Evolutionary conservation across 352 stramenopile genomes (phyloP).

Genomic region (Globisporangium middletonii): DNA sequence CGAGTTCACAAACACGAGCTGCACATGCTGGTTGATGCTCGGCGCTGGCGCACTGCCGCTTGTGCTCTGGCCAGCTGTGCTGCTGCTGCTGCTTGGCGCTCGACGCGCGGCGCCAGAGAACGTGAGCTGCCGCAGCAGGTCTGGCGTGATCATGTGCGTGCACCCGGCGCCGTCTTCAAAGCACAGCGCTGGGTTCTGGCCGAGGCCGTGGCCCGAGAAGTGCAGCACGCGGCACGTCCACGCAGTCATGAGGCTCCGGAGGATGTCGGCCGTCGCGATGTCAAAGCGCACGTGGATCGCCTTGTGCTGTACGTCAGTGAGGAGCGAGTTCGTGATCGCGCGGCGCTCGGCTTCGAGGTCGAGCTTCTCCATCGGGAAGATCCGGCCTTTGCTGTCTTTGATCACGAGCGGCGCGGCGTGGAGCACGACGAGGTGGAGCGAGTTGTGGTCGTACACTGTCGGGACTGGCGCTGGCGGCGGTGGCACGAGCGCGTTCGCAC

Average conservation of each 20-base stretch:
- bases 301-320: slow-evolving; percentile 68
- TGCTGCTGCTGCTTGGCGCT: slow-evolving; percentile 4
- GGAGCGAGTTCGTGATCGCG: slow-evolving; percentile 61
- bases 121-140: slow-evolving; percentile 57
- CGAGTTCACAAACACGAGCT: slow-evolving; percentile 81
- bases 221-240: slow-evolving; percentile 70
- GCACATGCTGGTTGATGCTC: slow-evolving; percentile 22
- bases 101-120: slow-evolving; percentile 35
- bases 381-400: slow-evolving; percentile 59
- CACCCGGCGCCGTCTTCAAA: slow-evolving; percentile 74
- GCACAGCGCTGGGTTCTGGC: slow-evolving; percentile 58
- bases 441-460: slow-evolving; percentile 27
- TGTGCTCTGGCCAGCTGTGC: slow-evolving; percentile 9
- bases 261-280: slow-evolving; percentile 68
- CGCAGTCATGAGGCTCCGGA: slow-evolving; percentile 71
- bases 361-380: slow-evolving; percentile 82
- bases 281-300: slow-evolving; percentile 75
- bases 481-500: slow-evolving; percentile 2
- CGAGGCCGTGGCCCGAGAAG: slow-evolving; percentile 74
- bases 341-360: slow-evolving; percentile 67
- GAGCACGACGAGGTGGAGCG: slow-evolving; percentile 72
- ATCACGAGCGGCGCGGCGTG: slow-evolving; percentile 78
- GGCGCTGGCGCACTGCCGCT: slow-evolving; percentile 1
- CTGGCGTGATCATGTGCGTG: slow-evolving; percentile 69
- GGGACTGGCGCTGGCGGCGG: slow-evolving; percentile 7